A percentile compares a stretch with the other conserved stretches of the same genome.
Evolutionary conservation across 305 asterid species (phyloP).

Genomic region (Solanum hybrid): DNA sequence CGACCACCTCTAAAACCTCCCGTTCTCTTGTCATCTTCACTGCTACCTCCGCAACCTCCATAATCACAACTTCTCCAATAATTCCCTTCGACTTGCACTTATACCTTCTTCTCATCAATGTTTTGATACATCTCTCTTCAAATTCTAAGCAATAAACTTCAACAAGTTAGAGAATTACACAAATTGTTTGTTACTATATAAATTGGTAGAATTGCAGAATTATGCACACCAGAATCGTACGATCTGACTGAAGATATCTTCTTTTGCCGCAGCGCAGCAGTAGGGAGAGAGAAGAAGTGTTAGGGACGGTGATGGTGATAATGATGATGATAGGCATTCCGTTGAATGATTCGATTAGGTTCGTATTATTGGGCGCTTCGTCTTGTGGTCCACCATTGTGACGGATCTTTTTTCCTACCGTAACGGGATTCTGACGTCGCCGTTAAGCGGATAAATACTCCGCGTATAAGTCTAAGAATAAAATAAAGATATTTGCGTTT

Average conservation of each 20-base stretch:
- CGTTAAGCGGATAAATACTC: neutral
- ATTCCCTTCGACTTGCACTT: constrained; percentile 19
- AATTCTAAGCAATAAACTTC: neutral
- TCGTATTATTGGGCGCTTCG: constrained; percentile 6
- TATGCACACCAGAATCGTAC: neutral
- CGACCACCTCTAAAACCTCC: constrained; percentile 8
- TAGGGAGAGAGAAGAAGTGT: constrained; percentile 21
- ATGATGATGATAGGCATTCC: constrained; percentile 37
- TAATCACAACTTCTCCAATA: constrained; percentile 12
- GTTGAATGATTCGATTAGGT: constrained; percentile 24
- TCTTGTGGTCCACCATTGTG: constrained; percentile 16
- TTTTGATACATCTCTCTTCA: neutral
- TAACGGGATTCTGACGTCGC: neutral
- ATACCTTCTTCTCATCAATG: constrained; percentile 13
- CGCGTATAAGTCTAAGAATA: neutral
- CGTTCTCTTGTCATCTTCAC: constrained; percentile 6
- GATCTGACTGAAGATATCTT: constrained; percentile 1
- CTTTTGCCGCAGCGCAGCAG: neutral
- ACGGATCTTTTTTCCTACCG: constrained; percentile 5
- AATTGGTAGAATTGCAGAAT: neutral
- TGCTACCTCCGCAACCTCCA: constrained; percentile 21
- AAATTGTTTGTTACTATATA: neutral
- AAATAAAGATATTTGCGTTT: neutral
- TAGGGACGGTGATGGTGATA: constrained; percentile 29
- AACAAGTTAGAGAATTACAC: neutral